Evolutionary conservation across 192 early-diverging fungal species (phyloP).

Genomic region (Entomortierella parvispora): DNA sequence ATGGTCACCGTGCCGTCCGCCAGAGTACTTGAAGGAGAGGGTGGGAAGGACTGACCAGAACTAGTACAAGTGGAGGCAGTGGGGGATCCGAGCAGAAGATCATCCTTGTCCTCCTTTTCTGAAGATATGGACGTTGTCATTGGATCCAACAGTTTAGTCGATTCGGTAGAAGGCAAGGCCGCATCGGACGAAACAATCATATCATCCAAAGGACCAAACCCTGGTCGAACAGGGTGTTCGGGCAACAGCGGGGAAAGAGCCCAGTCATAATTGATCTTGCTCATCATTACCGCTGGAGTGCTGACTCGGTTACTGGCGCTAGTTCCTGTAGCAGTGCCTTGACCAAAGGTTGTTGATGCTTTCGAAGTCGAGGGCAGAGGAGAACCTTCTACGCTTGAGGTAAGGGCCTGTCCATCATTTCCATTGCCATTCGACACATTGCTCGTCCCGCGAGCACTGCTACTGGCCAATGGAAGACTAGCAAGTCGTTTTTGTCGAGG

Average conservation of each 20-base stretch:
- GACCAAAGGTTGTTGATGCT: not conserved
- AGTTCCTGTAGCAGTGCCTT: not conserved
- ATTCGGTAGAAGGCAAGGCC: too few relatives aligned
- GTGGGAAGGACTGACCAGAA: too few relatives aligned
- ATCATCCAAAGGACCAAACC: constrained; percentile 35
- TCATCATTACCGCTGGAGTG: constrained; percentile 47
- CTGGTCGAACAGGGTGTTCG: constrained; percentile 4
- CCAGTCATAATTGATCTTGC: constrained; percentile 44
- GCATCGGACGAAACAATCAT: not conserved
- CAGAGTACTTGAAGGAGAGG: too few relatives aligned
- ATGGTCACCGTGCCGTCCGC: too few relatives aligned
- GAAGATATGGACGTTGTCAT: too few relatives aligned
- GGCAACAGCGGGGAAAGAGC: constrained; percentile 19
- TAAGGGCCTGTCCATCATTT: not conserved
- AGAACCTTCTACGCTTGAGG: too few relatives aligned
- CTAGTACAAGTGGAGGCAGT: too few relatives aligned
- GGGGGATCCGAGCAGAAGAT: too few relatives aligned
- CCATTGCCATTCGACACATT: constrained; percentile 9
- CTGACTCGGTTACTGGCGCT: constrained; percentile 31
- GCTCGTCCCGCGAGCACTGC: constrained; percentile 1
- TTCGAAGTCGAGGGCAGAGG: not conserved
- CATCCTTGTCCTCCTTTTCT: too few relatives aligned
- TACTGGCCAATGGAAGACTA: constrained; percentile 10
- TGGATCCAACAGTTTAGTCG: too few relatives aligned
- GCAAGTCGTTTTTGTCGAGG: constrained; percentile 35